Evolutionary conservation across 2,329 filamentous ascomycete species (phyloP), one percentile per base, ranked within the genome.

Genomic region (Penicillium brasilianum): DNA sequence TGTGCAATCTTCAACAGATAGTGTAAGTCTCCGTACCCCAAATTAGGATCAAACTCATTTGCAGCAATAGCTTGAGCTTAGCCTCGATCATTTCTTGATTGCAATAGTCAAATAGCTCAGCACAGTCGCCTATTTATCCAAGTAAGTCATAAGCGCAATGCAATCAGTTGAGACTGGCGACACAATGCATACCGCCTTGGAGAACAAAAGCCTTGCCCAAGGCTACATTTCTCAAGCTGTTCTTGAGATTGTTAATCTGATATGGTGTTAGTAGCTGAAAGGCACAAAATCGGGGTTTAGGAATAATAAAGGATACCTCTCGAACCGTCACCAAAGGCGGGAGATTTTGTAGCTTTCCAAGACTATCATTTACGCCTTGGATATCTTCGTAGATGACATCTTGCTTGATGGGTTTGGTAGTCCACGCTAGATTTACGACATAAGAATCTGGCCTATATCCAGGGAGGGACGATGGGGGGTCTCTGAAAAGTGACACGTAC

Each of bases 101-200:
- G 78, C 95, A 99, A 82, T 99, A 99, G 77, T 95, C 92, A 73
- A 99, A 99, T 10, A 98, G 85, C 81, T 99, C 95, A 16, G 95
- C 95, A 74, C 95, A 99, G 80, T 99, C 95, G 50, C 80, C 77
- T 80, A 39, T 18, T 20, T 14, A 39, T 16, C 13, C 5, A 18
- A 37, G 30, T 56, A 20, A 56, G 41, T 37, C 25, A 34, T 28
- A 18, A 25, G 16, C n/a, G 25, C 11, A 9, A 8, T 49, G 14
- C n/a, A n/a, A n/a, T 18, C 8, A n/a, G 25, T 28, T 20, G 10
- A 13, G 8, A 18, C 7, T 32, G 2, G 13, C 13, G 4, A 28
- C n/a, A 30, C 22, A 36, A 55, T 18, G 67, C 70, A 53, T 69
- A 79, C 94, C 95, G 62, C 95, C 95, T 80, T 99, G 95, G 4